Base-by-base conservation (phyloP, 2,329 filamentous ascomycete genomes). In the Cladorrhinum sp. region DNA sequence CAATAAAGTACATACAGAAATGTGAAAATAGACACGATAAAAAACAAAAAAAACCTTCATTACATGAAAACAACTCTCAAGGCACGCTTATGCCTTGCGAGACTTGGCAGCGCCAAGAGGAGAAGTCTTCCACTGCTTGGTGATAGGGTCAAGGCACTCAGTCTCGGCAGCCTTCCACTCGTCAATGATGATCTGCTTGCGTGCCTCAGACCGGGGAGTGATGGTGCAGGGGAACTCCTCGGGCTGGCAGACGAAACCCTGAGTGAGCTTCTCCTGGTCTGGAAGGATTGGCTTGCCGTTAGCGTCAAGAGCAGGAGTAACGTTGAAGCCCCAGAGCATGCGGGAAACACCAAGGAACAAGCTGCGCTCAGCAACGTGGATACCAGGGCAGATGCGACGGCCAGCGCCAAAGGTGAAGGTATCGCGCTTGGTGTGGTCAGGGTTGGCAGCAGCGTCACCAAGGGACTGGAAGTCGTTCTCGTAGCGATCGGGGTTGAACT, bases 371-470 rank as follows among this genome's bases (percentile, higher is more conserved):
- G 81, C 81, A 2, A 86, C 73, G 56, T 84, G 80, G 27, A 83
- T 81, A 0, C 84, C 85, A 2, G 80, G 83, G 68, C 85, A 87
- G 49, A 85, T 77, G 24, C 84, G 75, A 5, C 83, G 75, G 1
- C 41, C 16, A 16, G 79, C 79, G 20, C 84, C 83, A 58, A 84
- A 86, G 0, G 75, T 77, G 68, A 82, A 85, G 8, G 80, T 77
- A 52, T 84, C 82, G 13, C 81, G 75, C 66, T 81, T 75, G 13
- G 66, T 57, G 4, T 60, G 51, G 25, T 73, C 69, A 13, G 65
- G 62, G 61, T 70, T 71, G 55, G 70, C 69, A 18, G 66, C 66
- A 0, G 74, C 69, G 54, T 71, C 66, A 29, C 64, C 62, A 1
- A 67, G 60, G 12, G 62, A 65, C 16, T 67, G 65, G 36, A 63